Evolutionary conservation across 768 basidiomycete genomes (phyloP), one percentile per base, ranked within the genome.

Genomic region (Dentipellis sp.): DNA sequence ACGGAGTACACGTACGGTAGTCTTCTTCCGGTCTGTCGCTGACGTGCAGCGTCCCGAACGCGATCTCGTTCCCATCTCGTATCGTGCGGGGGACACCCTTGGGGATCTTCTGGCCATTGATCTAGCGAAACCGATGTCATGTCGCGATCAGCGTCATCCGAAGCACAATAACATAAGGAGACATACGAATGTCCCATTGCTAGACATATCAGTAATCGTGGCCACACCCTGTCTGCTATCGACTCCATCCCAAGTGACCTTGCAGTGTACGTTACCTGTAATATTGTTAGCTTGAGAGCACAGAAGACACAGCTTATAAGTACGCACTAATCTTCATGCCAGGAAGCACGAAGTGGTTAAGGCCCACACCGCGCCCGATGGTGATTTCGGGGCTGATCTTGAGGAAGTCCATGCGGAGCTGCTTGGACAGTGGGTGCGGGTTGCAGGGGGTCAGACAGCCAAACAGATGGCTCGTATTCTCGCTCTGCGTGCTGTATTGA

Each of bases 31-130:
- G 77, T 51, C 72, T 71, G 49, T 66, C 68, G 63, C 78, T 81
- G 22, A 75, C 74, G 16, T 66, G 63, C 11, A 68, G 71, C 11
- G 80, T 80, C 8, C 94, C 94, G 61, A 98, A 88, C 8, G 88
- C 84, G 62, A 98, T 79, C 69, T 94, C 91, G 65, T 90, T 89
- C 7, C 94, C 93, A 58, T 90, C 83, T 11, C 75, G 77, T 50
- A 94, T 71, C 46, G 89, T 72, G 38, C 77, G 72, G 54, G 76
- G 74, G 10, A 74, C 69, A 40, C 74, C 74, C 62, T 77, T 82
- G 38, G 80, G 83, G 54, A 94, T 76, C 67, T 80, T 81, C 40
- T 68, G 68, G 34, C 81, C 80, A 62, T 88, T 89, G 63, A 90
- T 81, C 88, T 90, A n/a, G 48, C 21, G 16, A 50, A 8, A 3